Base-by-base conservation (phyloP, 805 yeast species). In the Nakazawaea populi region DNA sequence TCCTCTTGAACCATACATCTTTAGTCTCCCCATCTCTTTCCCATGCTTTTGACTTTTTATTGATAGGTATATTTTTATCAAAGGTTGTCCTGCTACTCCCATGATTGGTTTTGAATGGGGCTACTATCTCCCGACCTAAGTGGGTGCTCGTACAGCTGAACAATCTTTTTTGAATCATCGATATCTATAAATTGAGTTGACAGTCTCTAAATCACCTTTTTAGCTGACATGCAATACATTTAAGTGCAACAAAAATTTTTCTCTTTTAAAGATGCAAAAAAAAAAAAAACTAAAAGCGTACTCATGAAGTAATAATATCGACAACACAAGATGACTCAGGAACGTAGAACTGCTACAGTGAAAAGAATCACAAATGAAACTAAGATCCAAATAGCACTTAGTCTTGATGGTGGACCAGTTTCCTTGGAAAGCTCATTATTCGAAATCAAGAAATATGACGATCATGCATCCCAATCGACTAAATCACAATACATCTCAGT, bases 301-400 rank as follows among this genome's bases (percentile, higher is more conserved):
- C 3, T 18, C 3, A 3, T 18, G 24, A 18, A 18, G 24, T 18
- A 18, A 18, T 18, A 18, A 3, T 18, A 18, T 18, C 24, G 24
- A 18, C 14, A 43, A 14, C 40, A 7, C 24, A 42, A 29, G 27
- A 48, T 48, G 51, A 43, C 51, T 12, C 46, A 43, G 38, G 31
- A 40, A 40, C 46, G 45, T 10, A 14, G 52, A n/a, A 34, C 31
- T 12, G 53, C 53, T 18, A 46, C 53, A 6, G 47, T 51, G 30
- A 70, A 69, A 45, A 69, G 99, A 62, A 75, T 78, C 53, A 94
- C 99, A 34, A 94, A 94, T 72, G 99, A 94, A 67, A 94, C 99
- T 12, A 88, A 83, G 65, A 89, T 94, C 60, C 94, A 89, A 66
- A 83, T 94, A 27, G 89, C 92, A 8, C 65, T 94, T 40, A 79